These are phyloP conservation scores for Fusarium nematophilum DNA, from an alignment of 2,329 filamentous ascomycete species.

Conservation along the genomic window DNA sequence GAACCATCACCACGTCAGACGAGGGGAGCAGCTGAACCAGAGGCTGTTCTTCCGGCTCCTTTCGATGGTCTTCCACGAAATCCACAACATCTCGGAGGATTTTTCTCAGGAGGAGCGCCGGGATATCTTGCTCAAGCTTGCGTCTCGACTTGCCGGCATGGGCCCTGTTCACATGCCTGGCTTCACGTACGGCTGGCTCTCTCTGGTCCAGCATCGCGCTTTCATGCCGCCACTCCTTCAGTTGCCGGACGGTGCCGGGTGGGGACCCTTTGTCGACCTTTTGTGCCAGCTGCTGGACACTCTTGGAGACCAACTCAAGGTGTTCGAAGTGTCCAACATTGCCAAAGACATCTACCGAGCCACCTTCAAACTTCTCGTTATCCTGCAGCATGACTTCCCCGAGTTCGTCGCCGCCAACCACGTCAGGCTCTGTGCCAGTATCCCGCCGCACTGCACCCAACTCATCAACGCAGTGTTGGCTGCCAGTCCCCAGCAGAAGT, in stretches of 20 bases:
- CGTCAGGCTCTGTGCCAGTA: constrained; percentile 80
- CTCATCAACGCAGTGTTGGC: constrained; percentile 89
- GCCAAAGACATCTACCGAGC: constrained; percentile 88
- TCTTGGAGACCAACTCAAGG: constrained; percentile 83
- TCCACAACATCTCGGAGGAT: constrained; percentile 69
- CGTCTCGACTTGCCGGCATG: constrained; percentile 76
- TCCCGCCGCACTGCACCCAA: constrained; percentile 87
- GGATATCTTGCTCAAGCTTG: constrained; percentile 79
- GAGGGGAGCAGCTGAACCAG: constrained; percentile 85
- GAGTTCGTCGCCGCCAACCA: constrained; percentile 93
- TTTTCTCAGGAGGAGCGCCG: constrained; percentile 70
- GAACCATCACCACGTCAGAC: constrained; percentile 85
- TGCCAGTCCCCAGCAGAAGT: constrained; percentile 79
- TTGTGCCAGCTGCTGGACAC: constrained; percentile 78
- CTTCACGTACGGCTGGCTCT: constrained; percentile 88
- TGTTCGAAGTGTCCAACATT: constrained; percentile 73
- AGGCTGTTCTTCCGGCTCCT: constrained; percentile 93
- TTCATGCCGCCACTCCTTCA: constrained; percentile 84
- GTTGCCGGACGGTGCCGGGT: constrained; percentile 76
- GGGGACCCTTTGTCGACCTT: constrained; percentile 79
- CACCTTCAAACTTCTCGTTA: constrained; percentile 81
- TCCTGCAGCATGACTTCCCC: constrained; percentile 93
- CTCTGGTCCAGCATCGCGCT: constrained; percentile 83
- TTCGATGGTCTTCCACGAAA: constrained; percentile 82
- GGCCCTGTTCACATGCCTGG: constrained; percentile 82